phyloP scores from a whole-genome alignment of 345 rosid genomes.

The Jatropha curcas region DNA sequence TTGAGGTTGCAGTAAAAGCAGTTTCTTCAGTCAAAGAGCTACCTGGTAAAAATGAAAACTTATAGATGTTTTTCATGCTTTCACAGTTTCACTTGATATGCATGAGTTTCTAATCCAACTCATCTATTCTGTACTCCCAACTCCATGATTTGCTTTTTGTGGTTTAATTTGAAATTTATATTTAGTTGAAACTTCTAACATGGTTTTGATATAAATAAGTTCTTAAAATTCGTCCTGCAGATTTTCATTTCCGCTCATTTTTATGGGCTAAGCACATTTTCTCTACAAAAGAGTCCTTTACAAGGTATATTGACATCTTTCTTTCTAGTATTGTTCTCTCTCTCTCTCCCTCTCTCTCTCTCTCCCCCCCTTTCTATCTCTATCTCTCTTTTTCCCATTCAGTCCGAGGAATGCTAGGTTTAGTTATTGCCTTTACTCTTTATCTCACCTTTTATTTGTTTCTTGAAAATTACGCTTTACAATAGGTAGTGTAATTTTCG shows the following conservation, averaged over 20 bases:
- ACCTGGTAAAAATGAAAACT: conserved; percentile 38
- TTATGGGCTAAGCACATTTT: conserved; percentile 10
- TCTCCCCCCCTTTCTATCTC: neutral
- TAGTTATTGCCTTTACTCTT: neutral
- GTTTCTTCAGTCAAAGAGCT: conserved; percentile 25
- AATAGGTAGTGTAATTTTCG: neutral
- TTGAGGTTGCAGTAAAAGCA: conserved; percentile 22
- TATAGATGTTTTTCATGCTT: conserved; percentile 3
- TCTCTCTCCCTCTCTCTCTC: no score
- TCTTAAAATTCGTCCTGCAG: conserved; percentile 33
- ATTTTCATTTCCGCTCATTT: conserved; percentile 24
- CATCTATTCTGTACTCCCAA: neutral
- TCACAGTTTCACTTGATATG: neutral
- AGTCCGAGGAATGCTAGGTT: neutral
- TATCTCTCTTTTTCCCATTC: neutral
- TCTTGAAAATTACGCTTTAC: conserved; percentile 1
- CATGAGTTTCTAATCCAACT: neutral
- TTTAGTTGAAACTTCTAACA: neutral
- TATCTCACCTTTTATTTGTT: neutral
- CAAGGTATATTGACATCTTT: conserved; percentile 27
- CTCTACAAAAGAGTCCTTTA: conserved; percentile 22
- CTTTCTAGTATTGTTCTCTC: neutral
- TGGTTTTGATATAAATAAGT: conserved; percentile 1
- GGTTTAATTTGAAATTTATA: neutral
- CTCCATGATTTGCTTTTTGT: neutral